Percentiles rank a stretch among this genome's conserved stretches.
phyloP scores from a whole-genome alignment of 495 filamentous ascomycete genomes.

The Aspergillus sclerotiicarbonarius region DNA sequence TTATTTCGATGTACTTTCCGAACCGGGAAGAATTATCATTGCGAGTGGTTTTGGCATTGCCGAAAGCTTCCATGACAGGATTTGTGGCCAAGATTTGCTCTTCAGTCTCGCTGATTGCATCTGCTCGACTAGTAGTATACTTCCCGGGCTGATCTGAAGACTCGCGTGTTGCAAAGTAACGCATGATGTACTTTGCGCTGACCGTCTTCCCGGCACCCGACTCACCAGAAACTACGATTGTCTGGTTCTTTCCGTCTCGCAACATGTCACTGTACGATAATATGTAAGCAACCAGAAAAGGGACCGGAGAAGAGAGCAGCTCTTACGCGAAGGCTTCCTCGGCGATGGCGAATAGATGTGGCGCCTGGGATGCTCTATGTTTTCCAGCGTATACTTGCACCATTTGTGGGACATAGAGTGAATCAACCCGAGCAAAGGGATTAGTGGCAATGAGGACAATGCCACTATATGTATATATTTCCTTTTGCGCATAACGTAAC shows the following conservation, averaged over 20 bases:
- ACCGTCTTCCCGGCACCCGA: constrained; percentile 99
- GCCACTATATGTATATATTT: constrained; percentile 99
- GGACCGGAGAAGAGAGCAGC: constrained; percentile 6
- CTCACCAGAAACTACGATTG: constrained; percentile 97
- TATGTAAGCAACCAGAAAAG: constrained; percentile 6
- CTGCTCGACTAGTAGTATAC: constrained; percentile 72
- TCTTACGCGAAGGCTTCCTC: constrained; percentile 97
- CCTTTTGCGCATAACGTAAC: constrained; percentile 96
- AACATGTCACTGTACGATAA: constrained; percentile 78
- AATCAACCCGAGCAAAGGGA: constrained; percentile 96
- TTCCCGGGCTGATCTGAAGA: constrained; percentile 84
- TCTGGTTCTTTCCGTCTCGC: constrained; percentile 93
- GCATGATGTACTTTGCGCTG: constrained; percentile 99
- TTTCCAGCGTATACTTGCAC: constrained; percentile 98
- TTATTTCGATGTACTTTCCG: constrained; percentile 99
- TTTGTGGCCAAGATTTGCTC: constrained; percentile 98
- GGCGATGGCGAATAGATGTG: constrained; percentile 97
- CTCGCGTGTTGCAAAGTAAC: constrained; percentile 98
- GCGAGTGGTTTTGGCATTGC: constrained; percentile 97
- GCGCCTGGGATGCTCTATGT: constrained; percentile 91
- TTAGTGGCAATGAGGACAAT: constrained; percentile 99
- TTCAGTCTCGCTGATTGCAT: constrained; percentile 96
- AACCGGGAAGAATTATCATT: constrained; percentile 99
- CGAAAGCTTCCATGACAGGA: constrained; percentile 99
- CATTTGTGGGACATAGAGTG: constrained; percentile 98